Base-by-base conservation (phyloP, 2,329 filamentous ascomycete species). In the Bisporella sp. region DNA sequence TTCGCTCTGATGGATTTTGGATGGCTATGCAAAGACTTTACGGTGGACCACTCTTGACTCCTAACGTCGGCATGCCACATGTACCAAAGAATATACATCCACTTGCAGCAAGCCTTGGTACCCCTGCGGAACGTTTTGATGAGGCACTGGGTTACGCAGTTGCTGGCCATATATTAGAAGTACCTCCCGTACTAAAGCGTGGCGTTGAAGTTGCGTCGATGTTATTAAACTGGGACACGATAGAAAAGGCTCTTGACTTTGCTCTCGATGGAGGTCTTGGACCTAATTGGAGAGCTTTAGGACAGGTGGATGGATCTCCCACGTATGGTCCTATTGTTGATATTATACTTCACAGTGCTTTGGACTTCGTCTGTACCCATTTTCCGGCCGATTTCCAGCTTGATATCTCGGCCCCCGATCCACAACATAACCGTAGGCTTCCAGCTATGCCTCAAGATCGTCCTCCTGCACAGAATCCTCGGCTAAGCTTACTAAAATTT, bases 401-500 rank as follows among this genome's bases (percentile, higher is more conserved):
- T 5, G 77, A 86, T 58, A 67, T 69, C 4, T 66, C 68, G 47
- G 75, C 68, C 6, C 68, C 69, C 35, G 72, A 74, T 47, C 63
- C 73, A 50, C 62, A 69, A 21, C 72, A 76, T 30, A 69, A 72
- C 45, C 74, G 75, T 8, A 66, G 73, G 30, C 67, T 79, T 4
- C 74, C 73, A 57, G 56, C 28, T 37, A 8, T 9, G 45, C 69
- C 13, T 50, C 52, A 31, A 55, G 57, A 48, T n/a, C 54, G 55
- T 5, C 51, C 56, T 35, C 35, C 61, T n/a, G 62, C 69, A 21
- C 59, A 65, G 47, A 71, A 79, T 46, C 73, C 75, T 39, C 77
- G 81, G 30, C 69, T 86, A 8, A 78, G 76, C 54, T 76, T 74
- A 54, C 87, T 89, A 47, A 79, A 82, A 53, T 89, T 89, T 60